These are phyloP conservation scores for Solanum etuberosum DNA, from an alignment of 257 asterid species.

Conservation along the genomic window DNA sequence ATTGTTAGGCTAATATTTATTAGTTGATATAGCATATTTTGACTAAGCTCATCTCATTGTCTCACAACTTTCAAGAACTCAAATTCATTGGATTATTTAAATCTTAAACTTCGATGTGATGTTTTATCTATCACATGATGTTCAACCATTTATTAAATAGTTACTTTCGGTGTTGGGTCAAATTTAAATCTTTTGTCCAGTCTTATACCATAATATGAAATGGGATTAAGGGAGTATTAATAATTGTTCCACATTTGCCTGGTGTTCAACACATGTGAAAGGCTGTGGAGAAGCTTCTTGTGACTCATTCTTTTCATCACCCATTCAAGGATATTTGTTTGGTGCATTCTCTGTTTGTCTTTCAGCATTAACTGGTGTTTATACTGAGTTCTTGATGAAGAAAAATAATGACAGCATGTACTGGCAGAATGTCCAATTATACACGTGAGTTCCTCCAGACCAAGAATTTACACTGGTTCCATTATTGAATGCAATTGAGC, in stretches of 20 bases:
- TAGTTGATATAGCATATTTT: no score
- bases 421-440: conserved; percentile 91
- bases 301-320: conserved; percentile 77
- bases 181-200: background rate
- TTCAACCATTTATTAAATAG: background rate
- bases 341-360: conserved; percentile 86
- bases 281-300: conserved; percentile 95
- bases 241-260: background rate
- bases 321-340: conserved; percentile 79
- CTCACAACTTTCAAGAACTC: background rate
- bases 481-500: background rate
- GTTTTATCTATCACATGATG: background rate
- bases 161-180: background rate
- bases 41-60: no score
- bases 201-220: background rate
- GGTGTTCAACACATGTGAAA: conserved; percentile 44
- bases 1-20: no score
- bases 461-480: background rate
- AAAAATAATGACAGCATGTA: conserved; percentile 91
- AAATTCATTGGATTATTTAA: background rate
- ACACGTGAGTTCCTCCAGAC: conserved; percentile 43
- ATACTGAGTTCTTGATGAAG: conserved; percentile 98
- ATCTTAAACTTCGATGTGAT: background rate
- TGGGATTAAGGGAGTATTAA: background rate
- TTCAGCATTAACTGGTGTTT: conserved; percentile 92